Evolutionary conservation across 1,139 yeast genomes (phyloP).

Genomic region (Yamadazyma diddensiae): DNA sequence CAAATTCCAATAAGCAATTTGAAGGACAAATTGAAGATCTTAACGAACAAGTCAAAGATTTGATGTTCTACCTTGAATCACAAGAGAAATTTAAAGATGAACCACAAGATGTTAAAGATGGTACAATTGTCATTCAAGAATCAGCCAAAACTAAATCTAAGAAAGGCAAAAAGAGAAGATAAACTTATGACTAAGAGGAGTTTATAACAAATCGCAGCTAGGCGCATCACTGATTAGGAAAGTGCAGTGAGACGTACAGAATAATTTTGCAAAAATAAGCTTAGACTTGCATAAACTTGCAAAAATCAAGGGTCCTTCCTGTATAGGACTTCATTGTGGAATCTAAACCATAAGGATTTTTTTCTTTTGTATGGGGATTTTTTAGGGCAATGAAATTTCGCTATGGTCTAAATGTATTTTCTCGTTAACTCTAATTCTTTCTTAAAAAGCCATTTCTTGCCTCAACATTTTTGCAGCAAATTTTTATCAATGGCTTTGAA

Average conservation of each 20-base stretch:
- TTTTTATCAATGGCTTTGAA: too few relatives aligned
- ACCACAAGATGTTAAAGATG: conserved; percentile 68
- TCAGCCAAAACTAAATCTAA: conserved; percentile 18
- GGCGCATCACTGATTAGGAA: background rate
- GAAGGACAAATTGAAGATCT: conserved; percentile 48
- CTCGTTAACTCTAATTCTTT: too few relatives aligned
- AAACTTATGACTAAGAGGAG: background rate
- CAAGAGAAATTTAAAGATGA: conserved; percentile 70
- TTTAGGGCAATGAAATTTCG: too few relatives aligned
- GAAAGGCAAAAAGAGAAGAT: conserved; percentile 17
- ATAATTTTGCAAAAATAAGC: conserved; percentile 10
- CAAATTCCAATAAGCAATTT: conserved; percentile 23
- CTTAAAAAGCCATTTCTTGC: too few relatives aligned
- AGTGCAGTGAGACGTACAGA: conserved; percentile 3
- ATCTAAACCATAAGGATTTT: too few relatives aligned
- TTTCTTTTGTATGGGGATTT: too few relatives aligned
- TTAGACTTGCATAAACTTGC: background rate
- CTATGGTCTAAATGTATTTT: too few relatives aligned
- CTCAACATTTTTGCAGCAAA: too few relatives aligned
- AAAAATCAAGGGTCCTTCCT: background rate
- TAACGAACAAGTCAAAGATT: conserved; percentile 69
- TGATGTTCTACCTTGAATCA: conserved; percentile 78
- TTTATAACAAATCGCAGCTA: conserved; percentile 5
- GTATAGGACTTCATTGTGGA: too few relatives aligned
- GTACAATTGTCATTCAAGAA: conserved; percentile 51